Evolutionary conservation across 2,329 filamentous ascomycete species (phyloP).

Genomic region (Pyrenochaeta sp.): DNA sequence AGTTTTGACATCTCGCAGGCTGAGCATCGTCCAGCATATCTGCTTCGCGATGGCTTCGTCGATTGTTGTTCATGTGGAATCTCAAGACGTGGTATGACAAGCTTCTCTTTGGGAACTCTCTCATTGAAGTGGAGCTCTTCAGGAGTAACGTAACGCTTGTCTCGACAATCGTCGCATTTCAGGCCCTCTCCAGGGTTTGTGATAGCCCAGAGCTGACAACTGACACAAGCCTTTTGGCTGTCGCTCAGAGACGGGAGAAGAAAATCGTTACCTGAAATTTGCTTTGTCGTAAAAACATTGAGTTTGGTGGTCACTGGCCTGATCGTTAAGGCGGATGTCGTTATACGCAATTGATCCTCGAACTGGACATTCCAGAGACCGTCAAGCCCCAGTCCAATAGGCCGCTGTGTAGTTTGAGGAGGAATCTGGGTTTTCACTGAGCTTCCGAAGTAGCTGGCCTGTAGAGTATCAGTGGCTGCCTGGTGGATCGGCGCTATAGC

Average conservation of each 20-base stretch:
- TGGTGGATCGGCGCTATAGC: not conserved
- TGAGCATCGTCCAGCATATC: slow-evolving; percentile 23
- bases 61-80: slow-evolving; percentile 13
- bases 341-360: slow-evolving; percentile 15
- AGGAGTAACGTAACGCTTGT: slow-evolving; percentile 6
- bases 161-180: slow-evolving; percentile 33
- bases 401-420: not conserved
- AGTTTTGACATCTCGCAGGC: slow-evolving; percentile 30
- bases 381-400: slow-evolving; percentile 7
- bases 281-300: slow-evolving; percentile 30
- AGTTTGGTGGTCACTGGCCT: slow-evolving; percentile 29
- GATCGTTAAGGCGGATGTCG: slow-evolving; percentile 14
- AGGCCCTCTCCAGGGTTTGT: slow-evolving; percentile 28
- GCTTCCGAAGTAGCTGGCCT: slow-evolving; percentile 14
- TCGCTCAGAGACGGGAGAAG: slow-evolving; percentile 13
- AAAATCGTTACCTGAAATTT: slow-evolving; percentile 13
- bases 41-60: not conserved
- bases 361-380: slow-evolving; percentile 17
- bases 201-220: slow-evolving; percentile 35
- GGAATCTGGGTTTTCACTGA: slow-evolving; percentile 1
- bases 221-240: slow-evolving; percentile 20
- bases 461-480: slow-evolving; percentile 10
- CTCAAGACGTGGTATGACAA: slow-evolving; percentile 11
- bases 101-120: slow-evolving; percentile 5
- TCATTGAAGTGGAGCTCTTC: not conserved